phyloP scores from a whole-genome alignment of 345 rosid genomes.

The Microthlaspi erraticum region DNA sequence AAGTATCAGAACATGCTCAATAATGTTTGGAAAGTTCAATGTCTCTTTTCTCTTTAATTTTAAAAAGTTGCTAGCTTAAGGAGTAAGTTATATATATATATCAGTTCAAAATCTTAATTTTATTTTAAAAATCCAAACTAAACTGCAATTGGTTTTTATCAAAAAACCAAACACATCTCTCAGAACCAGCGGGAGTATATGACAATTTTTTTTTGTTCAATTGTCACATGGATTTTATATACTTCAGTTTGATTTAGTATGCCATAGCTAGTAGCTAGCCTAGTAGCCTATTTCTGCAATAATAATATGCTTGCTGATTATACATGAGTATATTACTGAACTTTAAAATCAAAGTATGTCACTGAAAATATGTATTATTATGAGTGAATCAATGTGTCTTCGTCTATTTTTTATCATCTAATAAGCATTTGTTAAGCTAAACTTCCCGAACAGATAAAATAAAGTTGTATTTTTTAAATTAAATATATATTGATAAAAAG shows the following conservation, averaged over 20 bases:
- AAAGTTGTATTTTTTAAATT: not conserved
- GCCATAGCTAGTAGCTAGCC: not conserved
- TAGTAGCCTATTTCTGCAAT: not conserved
- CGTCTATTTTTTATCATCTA: not conserved
- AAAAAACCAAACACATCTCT: too few relatives aligned
- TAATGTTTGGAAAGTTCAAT: constrained; percentile 38
- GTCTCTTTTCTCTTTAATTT: constrained; percentile 29
- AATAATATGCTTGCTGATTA: not conserved
- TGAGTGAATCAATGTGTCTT: constrained; percentile 5
- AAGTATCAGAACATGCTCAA: constrained; percentile 44
- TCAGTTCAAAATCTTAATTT: constrained; percentile 12
- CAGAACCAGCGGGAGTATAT: too few relatives aligned
- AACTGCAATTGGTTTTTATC: not conserved
- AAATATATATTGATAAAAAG: constrained; percentile 2
- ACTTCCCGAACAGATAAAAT: not conserved
- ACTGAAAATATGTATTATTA: not conserved
- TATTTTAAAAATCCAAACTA: not conserved
- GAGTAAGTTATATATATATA: constrained; percentile 34
- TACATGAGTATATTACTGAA: too few relatives aligned
- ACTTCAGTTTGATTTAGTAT: constrained; percentile 4
- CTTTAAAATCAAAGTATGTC: not conserved
- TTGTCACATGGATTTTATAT: not conserved
- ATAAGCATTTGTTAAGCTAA: constrained; percentile 14
- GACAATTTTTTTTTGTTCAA: too few relatives aligned
- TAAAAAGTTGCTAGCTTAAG: constrained; percentile 37